Base-by-base conservation (phyloP, 768 basidiomycete genomes). In the Butyriboletus loyo region DNA sequence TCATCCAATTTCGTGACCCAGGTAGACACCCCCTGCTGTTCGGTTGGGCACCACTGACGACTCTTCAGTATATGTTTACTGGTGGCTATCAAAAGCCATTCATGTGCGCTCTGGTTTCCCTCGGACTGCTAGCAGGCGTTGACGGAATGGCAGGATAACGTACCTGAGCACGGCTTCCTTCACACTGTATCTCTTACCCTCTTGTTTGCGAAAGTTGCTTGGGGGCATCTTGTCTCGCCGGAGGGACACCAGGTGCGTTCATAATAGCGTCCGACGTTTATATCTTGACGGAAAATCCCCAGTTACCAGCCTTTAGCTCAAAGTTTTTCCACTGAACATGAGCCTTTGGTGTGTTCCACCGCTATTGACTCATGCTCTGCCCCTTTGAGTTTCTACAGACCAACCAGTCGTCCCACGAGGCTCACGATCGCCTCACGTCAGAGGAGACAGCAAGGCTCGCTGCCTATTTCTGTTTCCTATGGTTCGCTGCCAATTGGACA, bases 401-500 rank as follows among this genome's bases (percentile, higher is more conserved):
- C 15, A 5, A 40, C 24, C 56, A 55, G 15, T 38, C 52, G n/a
- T 30, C 47, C 15, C 27, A 34, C 6, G 60, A 51, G 59, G 54
- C 25, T 42, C 68, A 31, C 15, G 50, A 61, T 57, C 82, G 79
- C 30, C 69, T 94, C 31, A 85, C 85, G 2, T 70, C 70, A 4
- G 66, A 65, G 40, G 85, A 97, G 72, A 98, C 97, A 0, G 85
- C 86, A 7, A 70, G 79, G 35, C 77, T 99, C 13, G 92, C 96
- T 5, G 73, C 82, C 6, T 70, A 78, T 46, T 98, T 98, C 70
- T 92, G 88, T 67, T 77, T 90, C 52, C 74, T 96, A 32, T 99
- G 95, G 92, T 97, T 99, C 63, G 75, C 85, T 34, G 96, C 96
- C 13, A 98, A 98, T 64, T 98, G 94, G 92, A 69, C 84, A 11